These are phyloP conservation scores for Geosiphon pyriformis DNA, from an alignment of 192 early-diverging fungal species.

Conservation along the genomic window DNA sequence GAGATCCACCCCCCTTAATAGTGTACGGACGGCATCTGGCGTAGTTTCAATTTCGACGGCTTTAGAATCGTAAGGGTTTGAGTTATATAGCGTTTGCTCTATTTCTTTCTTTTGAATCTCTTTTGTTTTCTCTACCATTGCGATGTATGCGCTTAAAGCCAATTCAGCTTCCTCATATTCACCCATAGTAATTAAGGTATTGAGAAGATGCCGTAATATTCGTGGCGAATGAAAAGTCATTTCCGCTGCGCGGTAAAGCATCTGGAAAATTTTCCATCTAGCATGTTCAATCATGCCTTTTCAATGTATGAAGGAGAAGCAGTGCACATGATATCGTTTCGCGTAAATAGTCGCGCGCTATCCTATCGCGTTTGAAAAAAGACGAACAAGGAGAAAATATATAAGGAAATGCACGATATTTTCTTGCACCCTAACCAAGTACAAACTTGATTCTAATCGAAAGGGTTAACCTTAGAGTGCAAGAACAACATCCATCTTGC, in stretches of 20 bases:
- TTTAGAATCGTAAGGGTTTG: background rate
- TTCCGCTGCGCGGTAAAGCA: slow-evolving; percentile 56
- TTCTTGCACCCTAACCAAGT: too few species aligned
- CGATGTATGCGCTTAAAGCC: slow-evolving; percentile 57
- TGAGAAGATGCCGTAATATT: slow-evolving; percentile 58
- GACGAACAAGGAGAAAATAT: background rate
- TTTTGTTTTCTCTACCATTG: slow-evolving; percentile 37
- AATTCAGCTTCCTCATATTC: slow-evolving; percentile 74
- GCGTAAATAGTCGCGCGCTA: background rate
- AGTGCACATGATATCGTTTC: background rate
- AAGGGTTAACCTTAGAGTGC: too few species aligned
- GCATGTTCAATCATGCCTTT: background rate
- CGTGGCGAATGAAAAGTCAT: slow-evolving; percentile 69
- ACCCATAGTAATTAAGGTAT: slow-evolving; percentile 52
- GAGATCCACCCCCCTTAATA: slow-evolving; percentile 1
- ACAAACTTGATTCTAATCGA: too few species aligned
- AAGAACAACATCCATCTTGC: too few species aligned
- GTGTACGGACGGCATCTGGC: background rate
- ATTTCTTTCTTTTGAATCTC: slow-evolving; percentile 11
- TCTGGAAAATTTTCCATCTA: slow-evolving; percentile 22
- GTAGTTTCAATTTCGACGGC: background rate
- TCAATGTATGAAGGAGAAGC: background rate
- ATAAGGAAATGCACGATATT: too few species aligned
- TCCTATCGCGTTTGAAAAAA: background rate
- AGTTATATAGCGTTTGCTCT: slow-evolving; percentile 4